Conservation (phyloP, 176 grass and related monocot genomes). For the Luzula sylvatica region DNA sequence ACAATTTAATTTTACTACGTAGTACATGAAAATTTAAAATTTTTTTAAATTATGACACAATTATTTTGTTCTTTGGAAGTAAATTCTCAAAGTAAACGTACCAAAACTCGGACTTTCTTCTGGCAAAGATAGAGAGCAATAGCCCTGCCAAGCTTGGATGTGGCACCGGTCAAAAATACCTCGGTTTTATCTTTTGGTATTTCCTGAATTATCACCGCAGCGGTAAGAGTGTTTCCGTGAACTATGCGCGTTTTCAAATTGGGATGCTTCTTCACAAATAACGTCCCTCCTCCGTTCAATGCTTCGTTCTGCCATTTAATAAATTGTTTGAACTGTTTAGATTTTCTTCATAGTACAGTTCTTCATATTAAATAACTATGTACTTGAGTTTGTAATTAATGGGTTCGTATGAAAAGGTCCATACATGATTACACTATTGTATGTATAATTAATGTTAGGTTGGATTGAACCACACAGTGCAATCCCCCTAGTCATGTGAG, state of each 20-base stretch:
- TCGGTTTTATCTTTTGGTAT: conserved; percentile 47
- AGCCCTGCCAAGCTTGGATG: conserved; percentile 82
- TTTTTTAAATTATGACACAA: too few relatives aligned
- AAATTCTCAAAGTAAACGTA: conserved; percentile 8
- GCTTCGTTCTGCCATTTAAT: conserved; percentile 63
- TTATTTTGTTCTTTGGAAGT: background rate
- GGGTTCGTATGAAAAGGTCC: too few relatives aligned
- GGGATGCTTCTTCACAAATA: conserved; percentile 87
- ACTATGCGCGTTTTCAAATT: conserved; percentile 66
- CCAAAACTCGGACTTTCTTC: conserved; percentile 61
- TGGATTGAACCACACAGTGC: too few relatives aligned
- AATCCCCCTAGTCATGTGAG: background rate
- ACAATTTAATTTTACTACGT: too few relatives aligned
- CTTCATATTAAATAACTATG: too few relatives aligned
- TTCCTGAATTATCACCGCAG: conserved; percentile 82
- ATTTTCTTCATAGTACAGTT: too few relatives aligned
- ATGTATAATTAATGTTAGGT: too few relatives aligned
- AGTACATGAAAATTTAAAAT: too few relatives aligned
- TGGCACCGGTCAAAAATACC: conserved; percentile 87
- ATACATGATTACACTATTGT: too few relatives aligned
- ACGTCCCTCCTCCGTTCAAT: conserved; percentile 69
- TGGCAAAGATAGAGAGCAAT: conserved; percentile 74
- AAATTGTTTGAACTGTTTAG: too few relatives aligned
- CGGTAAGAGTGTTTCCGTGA: conserved; percentile 88
- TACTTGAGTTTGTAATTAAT: too few relatives aligned